A percentile compares a stretch with the other conserved stretches of the same genome.
Conservation (phyloP, 352 stramenopile genomes). For the Pythium vanterpoolii region DNA sequence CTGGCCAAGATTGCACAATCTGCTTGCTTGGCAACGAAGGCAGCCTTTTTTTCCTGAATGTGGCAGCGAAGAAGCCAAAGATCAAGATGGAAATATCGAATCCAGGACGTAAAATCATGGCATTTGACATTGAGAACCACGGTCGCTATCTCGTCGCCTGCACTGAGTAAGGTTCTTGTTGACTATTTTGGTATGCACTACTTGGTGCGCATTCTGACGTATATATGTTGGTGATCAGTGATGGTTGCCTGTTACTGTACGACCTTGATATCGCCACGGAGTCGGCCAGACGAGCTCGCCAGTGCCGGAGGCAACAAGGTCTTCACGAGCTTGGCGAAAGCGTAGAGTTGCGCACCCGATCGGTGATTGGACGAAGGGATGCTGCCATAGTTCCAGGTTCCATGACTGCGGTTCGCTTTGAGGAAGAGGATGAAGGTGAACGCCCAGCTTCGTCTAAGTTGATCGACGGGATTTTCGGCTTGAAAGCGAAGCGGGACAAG, state of each 20-base stretch:
- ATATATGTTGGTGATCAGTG: conserved; percentile 30
- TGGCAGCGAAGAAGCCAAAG: conserved; percentile 58
- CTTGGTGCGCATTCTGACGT: not conserved
- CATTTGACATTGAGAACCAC: conserved; percentile 72
- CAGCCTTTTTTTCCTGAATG: conserved; percentile 69
- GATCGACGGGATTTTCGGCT: conserved; percentile 72
- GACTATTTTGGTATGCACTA: not conserved
- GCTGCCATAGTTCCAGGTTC: not conserved
- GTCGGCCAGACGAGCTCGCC: conserved; percentile 40
- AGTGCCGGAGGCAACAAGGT: conserved; percentile 36
- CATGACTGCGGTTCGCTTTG: not conserved
- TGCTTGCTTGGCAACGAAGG: conserved; percentile 70
- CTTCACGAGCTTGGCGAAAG: conserved; percentile 42
- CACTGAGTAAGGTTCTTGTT: conserved; percentile 44
- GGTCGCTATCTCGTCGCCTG: conserved; percentile 60
- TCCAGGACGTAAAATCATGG: conserved; percentile 43
- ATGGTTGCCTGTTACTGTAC: conserved; percentile 77
- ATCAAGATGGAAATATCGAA: conserved; percentile 74
- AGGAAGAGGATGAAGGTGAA: conserved; percentile 8
- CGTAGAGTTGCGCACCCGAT: conserved; percentile 35
- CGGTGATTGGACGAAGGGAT: conserved; percentile 22
- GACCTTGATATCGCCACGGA: conserved; percentile 75
- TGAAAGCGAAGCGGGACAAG: conserved; percentile 24
- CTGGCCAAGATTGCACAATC: conserved; percentile 48
- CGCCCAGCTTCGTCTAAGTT: conserved; percentile 60